Percentiles rank a stretch among this genome's conserved stretches.
phyloP scores from a whole-genome alignment of 805 yeast species.

The Scheffersomyces lignosus region DNA sequence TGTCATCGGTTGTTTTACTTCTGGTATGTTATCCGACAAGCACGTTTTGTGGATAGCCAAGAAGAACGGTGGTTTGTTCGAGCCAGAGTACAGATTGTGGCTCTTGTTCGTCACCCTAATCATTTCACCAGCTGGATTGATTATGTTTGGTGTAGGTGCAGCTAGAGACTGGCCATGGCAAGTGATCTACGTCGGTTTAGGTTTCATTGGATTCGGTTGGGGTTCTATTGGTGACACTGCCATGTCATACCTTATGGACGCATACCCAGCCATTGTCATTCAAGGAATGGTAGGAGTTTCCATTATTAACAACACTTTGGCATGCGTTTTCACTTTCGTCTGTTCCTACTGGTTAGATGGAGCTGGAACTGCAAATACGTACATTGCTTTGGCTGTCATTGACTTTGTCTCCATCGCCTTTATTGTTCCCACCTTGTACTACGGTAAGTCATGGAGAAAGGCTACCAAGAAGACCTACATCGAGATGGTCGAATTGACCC shows the following conservation, averaged over 20 bases:
- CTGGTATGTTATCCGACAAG: constrained; percentile 35
- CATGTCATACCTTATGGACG: constrained; percentile 40
- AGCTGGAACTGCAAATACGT: constrained; percentile 37
- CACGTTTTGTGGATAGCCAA: constrained; percentile 39
- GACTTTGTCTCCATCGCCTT: constrained; percentile 33
- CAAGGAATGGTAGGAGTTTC: constrained; percentile 42
- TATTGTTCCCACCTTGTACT: constrained; percentile 30
- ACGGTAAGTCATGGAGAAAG: constrained; percentile 33
- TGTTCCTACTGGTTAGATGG: constrained; percentile 40
- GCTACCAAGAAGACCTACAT: constrained; percentile 25
- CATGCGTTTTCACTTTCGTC: constrained; percentile 38
- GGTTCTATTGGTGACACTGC: constrained; percentile 41
- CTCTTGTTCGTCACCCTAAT: constrained; percentile 35
- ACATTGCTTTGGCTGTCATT: constrained; percentile 35
- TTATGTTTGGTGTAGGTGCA: constrained; percentile 39
- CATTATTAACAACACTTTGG: constrained; percentile 37
- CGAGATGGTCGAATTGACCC: constrained; percentile 13
- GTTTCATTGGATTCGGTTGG: constrained; percentile 37
- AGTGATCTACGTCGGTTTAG: constrained; percentile 39
- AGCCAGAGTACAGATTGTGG: constrained; percentile 38
- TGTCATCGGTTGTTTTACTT: constrained; percentile 36
- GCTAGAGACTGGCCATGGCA: constrained; percentile 38
- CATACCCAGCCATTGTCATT: constrained; percentile 41
- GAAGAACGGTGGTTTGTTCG: constrained; percentile 35
- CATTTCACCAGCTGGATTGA: constrained; percentile 34